These are phyloP conservation scores for Stemphylium beticola DNA, from an alignment of 2,329 filamentous ascomycete species.

Conservation along the genomic window DNA sequence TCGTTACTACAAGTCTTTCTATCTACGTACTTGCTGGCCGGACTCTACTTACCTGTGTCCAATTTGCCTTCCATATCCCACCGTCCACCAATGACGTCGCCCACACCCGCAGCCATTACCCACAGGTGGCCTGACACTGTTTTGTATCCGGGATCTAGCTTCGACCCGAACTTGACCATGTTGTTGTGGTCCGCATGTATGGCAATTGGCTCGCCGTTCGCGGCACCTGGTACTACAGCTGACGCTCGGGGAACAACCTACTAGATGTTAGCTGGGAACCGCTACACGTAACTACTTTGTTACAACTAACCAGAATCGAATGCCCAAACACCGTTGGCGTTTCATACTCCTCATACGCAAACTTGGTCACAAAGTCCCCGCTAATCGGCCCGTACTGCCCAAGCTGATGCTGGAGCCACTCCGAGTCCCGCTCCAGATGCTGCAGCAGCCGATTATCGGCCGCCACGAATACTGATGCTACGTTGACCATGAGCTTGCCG, in stretches of 20 bases:
- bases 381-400: conserved; percentile 46
- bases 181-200: conserved; percentile 45
- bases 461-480: conserved; percentile 44
- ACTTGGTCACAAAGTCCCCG: conserved; percentile 46
- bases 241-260: conserved; percentile 47
- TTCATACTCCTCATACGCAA: conserved; percentile 40
- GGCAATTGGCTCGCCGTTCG: conserved; percentile 39
- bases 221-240: conserved; percentile 45
- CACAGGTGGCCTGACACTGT: conserved; percentile 25
- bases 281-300: background rate
- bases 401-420: conserved; percentile 47
- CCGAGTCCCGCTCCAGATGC: conserved; percentile 45
- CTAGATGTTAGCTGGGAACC: background rate
- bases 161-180: conserved; percentile 44
- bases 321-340: conserved; percentile 33
- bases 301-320: conserved; percentile 32
- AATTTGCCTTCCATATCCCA: conserved; percentile 6
- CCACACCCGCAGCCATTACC: conserved; percentile 15
- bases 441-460: conserved; percentile 40
- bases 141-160: conserved; percentile 26
- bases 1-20: background rate
- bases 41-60: conserved; percentile 22
- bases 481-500: conserved; percentile 38
- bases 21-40: background rate
- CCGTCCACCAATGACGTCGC: background rate